Conservation (phyloP, 1,284 basidiomycete species). For the Trametes hirsuta region DNA sequence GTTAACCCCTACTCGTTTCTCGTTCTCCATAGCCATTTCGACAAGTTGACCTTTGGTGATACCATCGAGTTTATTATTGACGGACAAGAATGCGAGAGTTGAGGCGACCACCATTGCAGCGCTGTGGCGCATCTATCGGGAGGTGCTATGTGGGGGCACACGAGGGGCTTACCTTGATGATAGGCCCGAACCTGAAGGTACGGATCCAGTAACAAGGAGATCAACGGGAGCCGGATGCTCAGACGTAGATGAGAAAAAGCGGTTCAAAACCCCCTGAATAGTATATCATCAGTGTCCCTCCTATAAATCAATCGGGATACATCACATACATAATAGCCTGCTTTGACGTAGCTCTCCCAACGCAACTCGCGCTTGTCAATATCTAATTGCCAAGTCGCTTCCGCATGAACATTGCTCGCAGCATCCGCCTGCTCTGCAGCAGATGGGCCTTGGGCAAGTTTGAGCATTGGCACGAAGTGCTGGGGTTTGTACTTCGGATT, state of each 20-base stretch:
- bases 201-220: conserved; percentile 74
- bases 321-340: conserved; percentile 69
- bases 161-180: conserved; percentile 55
- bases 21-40: conserved; percentile 79
- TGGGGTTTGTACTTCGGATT: conserved; percentile 61
- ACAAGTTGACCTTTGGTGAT: conserved; percentile 75
- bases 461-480: conserved; percentile 54
- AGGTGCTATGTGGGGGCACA: not conserved
- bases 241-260: conserved; percentile 50
- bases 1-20: conserved; percentile 83
- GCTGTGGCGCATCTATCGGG: conserved; percentile 38
- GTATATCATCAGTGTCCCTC: not conserved
- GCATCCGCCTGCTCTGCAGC: conserved; percentile 31
- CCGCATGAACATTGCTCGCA: conserved; percentile 45
- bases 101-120: conserved; percentile 87
- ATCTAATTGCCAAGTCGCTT: conserved; percentile 67
- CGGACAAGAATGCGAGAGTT: conserved; percentile 76
- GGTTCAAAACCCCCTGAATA: conserved; percentile 70
- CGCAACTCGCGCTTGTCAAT: conserved; percentile 71
- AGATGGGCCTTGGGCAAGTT: conserved; percentile 27
- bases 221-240: conserved; percentile 60
- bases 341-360: conserved; percentile 90
- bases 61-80: conserved; percentile 65
- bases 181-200: conserved; percentile 82
- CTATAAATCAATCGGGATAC: conserved; percentile 16